phyloP scores from a whole-genome alignment of 2,329 filamentous ascomycete species.

The Apiospora phragmitis region DNA sequence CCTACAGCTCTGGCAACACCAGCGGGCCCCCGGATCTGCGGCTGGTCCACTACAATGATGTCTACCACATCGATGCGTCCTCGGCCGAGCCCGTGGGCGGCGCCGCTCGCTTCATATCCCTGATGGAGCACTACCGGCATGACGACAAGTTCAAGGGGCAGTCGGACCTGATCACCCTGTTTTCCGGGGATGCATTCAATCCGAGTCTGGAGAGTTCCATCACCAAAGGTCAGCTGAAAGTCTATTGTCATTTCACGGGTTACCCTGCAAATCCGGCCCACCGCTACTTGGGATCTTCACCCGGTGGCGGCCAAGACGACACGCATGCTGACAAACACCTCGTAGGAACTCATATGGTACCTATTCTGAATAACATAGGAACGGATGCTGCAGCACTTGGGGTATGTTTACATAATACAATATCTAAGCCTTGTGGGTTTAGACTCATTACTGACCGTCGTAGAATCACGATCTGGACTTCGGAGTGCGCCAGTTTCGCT shows the following conservation, averaged over 20 bases:
- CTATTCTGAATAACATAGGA: slow-evolving; percentile 74
- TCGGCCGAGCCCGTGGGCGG: slow-evolving; percentile 85
- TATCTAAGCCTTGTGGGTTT: neutral
- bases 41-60: slow-evolving; percentile 90
- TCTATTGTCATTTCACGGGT: neutral
- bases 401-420: slow-evolving; percentile 47
- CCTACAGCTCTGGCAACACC: slow-evolving; percentile 30
- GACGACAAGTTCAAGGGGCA: slow-evolving; percentile 61
- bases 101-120: slow-evolving; percentile 75
- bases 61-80: slow-evolving; percentile 79
- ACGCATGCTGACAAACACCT: neutral
- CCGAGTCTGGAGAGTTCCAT: slow-evolving; percentile 86
- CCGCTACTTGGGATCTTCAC: neutral
- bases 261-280: neutral
- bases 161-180: slow-evolving; percentile 72
- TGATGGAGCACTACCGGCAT: slow-evolving; percentile 73
- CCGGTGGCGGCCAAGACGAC: neutral
- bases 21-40: slow-evolving; percentile 66
- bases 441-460: neutral
- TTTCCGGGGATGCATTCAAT: slow-evolving; percentile 92
- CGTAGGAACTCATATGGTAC: slow-evolving; percentile 79
- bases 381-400: slow-evolving; percentile 83
- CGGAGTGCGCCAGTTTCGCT: slow-evolving; percentile 76
- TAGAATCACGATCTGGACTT: slow-evolving; percentile 94
- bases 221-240: slow-evolving; percentile 72